phyloP scores from a whole-genome alignment of 768 basidiomycete species.

The Multifurca ochricompacta region DNA sequence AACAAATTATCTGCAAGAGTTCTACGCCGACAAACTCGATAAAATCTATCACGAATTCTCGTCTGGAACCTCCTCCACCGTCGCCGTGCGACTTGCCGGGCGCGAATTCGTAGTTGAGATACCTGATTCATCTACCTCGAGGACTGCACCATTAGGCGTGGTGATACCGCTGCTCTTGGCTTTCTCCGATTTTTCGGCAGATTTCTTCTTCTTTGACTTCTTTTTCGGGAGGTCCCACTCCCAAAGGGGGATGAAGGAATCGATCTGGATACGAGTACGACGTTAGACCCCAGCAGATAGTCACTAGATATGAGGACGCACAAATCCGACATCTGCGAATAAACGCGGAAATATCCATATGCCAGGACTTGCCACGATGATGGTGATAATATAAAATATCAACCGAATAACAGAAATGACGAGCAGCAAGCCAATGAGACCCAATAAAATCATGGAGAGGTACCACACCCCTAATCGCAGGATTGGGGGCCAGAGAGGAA shows the following conservation, averaged over 20 bases:
- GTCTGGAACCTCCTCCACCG: constrained; percentile 29
- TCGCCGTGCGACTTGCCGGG: constrained; percentile 27
- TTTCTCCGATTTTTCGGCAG: constrained; percentile 42
- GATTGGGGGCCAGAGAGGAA: constrained; percentile 94
- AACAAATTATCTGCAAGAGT: background rate
- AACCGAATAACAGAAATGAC: constrained; percentile 83
- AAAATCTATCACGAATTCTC: constrained; percentile 24
- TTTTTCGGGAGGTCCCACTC: constrained; percentile 88
- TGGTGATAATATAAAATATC: constrained; percentile 90
- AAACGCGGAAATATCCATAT: constrained; percentile 99
- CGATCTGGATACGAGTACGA: constrained; percentile 51
- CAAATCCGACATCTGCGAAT: constrained; percentile 97
- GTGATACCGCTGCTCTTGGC: constrained; percentile 29
- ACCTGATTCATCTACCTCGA: constrained; percentile 32
- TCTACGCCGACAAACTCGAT: background rate
- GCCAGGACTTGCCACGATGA: constrained; percentile 77
- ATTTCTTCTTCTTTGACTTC: constrained; percentile 53
- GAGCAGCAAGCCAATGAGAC: constrained; percentile 85
- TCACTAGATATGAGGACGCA: constrained; percentile 39
- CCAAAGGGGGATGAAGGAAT: constrained; percentile 95
- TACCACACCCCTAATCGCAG: constrained; percentile 96
- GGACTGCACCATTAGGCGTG: constrained; percentile 34
- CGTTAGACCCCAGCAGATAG: background rate
- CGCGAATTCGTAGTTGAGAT: constrained; percentile 30
- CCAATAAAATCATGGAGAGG: constrained; percentile 79